Evolutionary conservation across 331 rosid genomes (phyloP), one percentile per base, ranked within the genome.

Genomic region (Spiraea crenata): DNA sequence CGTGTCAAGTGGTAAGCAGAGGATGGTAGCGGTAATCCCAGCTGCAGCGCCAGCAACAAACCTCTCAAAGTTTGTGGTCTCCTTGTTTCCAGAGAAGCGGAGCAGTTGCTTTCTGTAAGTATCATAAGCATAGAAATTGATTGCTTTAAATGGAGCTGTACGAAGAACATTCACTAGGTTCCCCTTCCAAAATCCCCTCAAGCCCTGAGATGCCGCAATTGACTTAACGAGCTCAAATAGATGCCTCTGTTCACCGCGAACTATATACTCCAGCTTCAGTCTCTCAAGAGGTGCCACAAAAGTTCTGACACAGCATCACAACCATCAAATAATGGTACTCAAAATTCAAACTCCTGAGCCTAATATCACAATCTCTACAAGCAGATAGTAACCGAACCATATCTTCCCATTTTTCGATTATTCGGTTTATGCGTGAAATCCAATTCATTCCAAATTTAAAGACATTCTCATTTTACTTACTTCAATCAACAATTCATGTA

Each of bases 131-230:
- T 76, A 91, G 79, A 95, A 95, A 72, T 95, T 91, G 75, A 93
- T 84, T 1, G 99, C 97, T 82, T 95, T 95, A 64, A 95, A 95
- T 3, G 97, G 99, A 74, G 99, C 96, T 0, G 99, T 89, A 34
- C 99, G 92, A 77, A 95, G 97, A 80, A 95, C 75, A 77, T 91
- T 91, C 45, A 95, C 83, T 63, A 95, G 72, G 82, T 95, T 95
- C 62, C 97, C 99, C 82, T 85, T 95, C 97, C 99, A 95, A 83
- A 95, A 95, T 9, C 99, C 99, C 77, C 85, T 87, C 84, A 91
- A 79, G 5, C 99, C 99, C 84, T 95, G 97, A 68, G 95, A 79
- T 49, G 81, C 65, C 0, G 96, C 96, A 72, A 95, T 95, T 48
- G 81, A 70, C 63, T 77, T 83, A 65, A 95, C 77, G 16, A 95